Conservation (phyloP, 2,329 filamentous ascomycete genomes). For the Sarocladium brachiariae region DNA sequence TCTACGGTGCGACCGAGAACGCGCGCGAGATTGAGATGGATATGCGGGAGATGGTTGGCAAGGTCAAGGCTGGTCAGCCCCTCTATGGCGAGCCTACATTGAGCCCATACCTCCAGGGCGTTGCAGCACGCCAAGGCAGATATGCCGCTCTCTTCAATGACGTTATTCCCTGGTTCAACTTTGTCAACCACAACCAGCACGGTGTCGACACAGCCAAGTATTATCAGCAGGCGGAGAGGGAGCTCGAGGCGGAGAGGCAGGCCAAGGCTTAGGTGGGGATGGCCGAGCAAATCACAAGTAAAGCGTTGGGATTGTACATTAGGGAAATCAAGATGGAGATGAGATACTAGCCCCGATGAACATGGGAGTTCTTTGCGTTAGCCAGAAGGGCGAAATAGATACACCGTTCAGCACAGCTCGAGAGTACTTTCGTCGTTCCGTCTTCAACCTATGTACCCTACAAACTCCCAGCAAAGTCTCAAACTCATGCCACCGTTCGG, state of each 20-base stretch:
- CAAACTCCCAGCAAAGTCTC: too few relatives aligned
- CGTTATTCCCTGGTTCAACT: slow-evolving; percentile 93
- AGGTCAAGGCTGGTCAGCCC: slow-evolving; percentile 86
- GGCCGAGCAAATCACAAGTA: too few relatives aligned
- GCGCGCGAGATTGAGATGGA: slow-evolving; percentile 87
- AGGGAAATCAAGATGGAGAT: background rate
- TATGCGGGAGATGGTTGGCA: slow-evolving; percentile 96
- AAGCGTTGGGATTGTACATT: slow-evolving; percentile 6
- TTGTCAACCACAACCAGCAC: slow-evolving; percentile 94
- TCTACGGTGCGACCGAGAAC: slow-evolving; percentile 95
- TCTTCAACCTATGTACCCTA: too few relatives aligned
- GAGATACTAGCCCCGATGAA: slow-evolving; percentile 1
- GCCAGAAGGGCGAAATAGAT: background rate
- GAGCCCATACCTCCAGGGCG: slow-evolving; percentile 86
- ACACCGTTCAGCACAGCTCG: slow-evolving; percentile 1
- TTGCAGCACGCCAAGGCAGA: slow-evolving; percentile 85
- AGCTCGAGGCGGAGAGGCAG: slow-evolving; percentile 69
- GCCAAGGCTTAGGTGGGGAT: slow-evolving; percentile 1
- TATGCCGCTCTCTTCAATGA: slow-evolving; percentile 81
- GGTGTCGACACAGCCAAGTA: slow-evolving; percentile 98
- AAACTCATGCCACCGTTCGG: too few relatives aligned
- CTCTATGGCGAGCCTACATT: slow-evolving; percentile 77
- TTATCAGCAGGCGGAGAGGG: slow-evolving; percentile 89
- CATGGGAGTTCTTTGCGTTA: slow-evolving; percentile 7
- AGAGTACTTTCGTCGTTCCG: background rate